Evolutionary conservation across 208 protist genomes (phyloP).

Genomic region (Giardia duodenalis): DNA sequence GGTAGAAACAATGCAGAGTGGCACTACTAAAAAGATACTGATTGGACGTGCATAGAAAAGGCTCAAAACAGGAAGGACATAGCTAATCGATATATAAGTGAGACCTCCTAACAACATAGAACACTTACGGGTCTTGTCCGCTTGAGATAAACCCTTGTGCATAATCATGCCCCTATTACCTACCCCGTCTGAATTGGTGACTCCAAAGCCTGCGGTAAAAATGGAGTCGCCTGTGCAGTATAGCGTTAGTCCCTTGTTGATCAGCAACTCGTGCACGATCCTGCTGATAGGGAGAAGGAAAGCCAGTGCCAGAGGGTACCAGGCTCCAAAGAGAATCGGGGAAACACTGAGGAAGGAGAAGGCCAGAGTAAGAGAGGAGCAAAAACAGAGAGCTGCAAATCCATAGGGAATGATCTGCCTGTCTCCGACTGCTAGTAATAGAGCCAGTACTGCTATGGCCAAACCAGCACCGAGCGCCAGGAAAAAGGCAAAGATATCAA

Average conservation of each 20-base stretch:
- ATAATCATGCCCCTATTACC: not conserved
- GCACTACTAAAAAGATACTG: not conserved
- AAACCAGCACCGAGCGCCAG: not conserved
- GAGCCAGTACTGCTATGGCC: not conserved
- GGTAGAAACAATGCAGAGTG: not conserved
- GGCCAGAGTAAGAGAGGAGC: not conserved
- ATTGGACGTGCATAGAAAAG: too few relatives aligned
- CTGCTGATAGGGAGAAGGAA: not conserved
- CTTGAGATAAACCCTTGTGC: not conserved
- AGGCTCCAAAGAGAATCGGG: not conserved
- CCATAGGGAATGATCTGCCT: not conserved
- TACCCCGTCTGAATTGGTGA: not conserved
- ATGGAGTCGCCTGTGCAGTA: not conserved
- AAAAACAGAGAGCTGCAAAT: not conserved
- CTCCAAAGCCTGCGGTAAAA: not conserved
- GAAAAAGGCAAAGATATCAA: not conserved
- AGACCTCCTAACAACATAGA: not conserved
- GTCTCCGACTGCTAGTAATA: not conserved
- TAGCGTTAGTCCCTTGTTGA: not conserved
- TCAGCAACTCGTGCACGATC: not conserved
- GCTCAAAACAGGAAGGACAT: not conserved
- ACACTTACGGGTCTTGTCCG: not conserved
- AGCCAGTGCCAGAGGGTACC: not conserved
- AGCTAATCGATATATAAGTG: not conserved
- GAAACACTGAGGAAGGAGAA: not conserved